A percentile compares a stretch with the other conserved stretches of the same genome.
Conservation (phyloP, 2,329 filamentous ascomycete species). For the Talaromyces islandicus region DNA sequence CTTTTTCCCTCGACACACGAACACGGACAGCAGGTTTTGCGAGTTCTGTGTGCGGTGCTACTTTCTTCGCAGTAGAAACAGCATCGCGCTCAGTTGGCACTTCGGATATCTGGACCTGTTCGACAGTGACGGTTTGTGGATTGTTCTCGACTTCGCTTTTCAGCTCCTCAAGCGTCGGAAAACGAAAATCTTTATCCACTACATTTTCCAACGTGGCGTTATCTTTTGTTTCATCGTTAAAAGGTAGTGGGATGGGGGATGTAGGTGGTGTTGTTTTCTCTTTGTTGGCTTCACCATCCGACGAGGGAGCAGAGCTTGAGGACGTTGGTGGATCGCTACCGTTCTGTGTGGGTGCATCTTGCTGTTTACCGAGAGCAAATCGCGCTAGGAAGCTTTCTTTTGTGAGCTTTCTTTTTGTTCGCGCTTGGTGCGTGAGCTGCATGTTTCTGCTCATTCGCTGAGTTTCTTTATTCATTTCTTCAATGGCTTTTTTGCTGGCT, state of each 20-base stretch:
- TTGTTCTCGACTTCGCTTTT: neutral
- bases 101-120: neutral
- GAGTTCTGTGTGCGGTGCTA: slow-evolving; percentile 13
- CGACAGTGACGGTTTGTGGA: neutral
- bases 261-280: slow-evolving; percentile 64
- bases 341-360: slow-evolving; percentile 37
- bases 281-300: slow-evolving; percentile 35
- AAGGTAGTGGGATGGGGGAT: slow-evolving; percentile 43
- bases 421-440: slow-evolving; percentile 84
- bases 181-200: neutral
- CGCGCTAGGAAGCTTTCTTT: slow-evolving; percentile 75
- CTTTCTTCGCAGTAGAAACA: slow-evolving; percentile 19
- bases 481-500: slow-evolving; percentile 87
- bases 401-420: slow-evolving; percentile 84
- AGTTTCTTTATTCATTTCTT: slow-evolving; percentile 92
- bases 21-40: slow-evolving; percentile 33
- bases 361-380: slow-evolving; percentile 59
- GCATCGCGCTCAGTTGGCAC: slow-evolving; percentile 17
- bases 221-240: slow-evolving; percentile 12
- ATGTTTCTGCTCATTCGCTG: slow-evolving; percentile 85
- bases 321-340: slow-evolving; percentile 31
- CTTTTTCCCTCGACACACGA: slow-evolving; percentile 32
- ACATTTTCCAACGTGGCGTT: slow-evolving; percentile 1
- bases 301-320: slow-evolving; percentile 47
- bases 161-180: neutral